Percentiles rank a stretch among this genome's conserved stretches.
Evolutionary conservation across 176 grass and related monocot species (phyloP).

Genomic region (Carex littledalei): DNA sequence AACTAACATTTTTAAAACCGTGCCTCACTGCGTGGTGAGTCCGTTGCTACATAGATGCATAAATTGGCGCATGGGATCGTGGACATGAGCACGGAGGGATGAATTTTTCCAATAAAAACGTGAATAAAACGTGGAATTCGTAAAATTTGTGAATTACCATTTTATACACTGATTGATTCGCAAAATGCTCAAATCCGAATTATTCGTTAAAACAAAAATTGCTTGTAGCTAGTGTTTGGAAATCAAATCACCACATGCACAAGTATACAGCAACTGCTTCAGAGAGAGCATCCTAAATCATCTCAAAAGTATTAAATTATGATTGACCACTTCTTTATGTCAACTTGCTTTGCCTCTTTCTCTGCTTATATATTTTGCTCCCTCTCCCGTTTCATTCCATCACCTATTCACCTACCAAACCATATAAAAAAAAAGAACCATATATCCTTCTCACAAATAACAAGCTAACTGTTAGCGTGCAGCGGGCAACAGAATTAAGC

Average conservation of each 20-base stretch:
- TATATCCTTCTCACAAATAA: background rate
- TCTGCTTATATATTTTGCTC: background rate
- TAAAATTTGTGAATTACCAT: no score
- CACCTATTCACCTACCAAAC: background rate
- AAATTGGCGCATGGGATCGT: no score
- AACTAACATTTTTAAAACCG: no score
- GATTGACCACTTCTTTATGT: background rate
- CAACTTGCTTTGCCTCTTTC: background rate
- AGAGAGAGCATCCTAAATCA: background rate
- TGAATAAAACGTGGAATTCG: no score
- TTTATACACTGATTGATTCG: no score
- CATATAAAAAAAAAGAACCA: background rate
- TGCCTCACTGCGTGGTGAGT: no score
- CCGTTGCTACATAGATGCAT: no score
- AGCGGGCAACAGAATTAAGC: background rate
- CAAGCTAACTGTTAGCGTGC: background rate
- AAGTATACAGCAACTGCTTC: background rate
- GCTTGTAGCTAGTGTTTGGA: no score
- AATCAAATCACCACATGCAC: background rate
- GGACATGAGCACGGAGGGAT: no score
- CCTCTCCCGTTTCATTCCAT: background rate
- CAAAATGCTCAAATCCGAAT: no score
- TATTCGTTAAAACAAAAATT: no score
- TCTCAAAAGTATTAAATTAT: background rate
- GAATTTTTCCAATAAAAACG: no score